Evolutionary conservation across 2,329 filamentous ascomycete species (phyloP), one percentile per base, ranked within the genome.

Genomic region (Alternaria hordeiaustralica): DNA sequence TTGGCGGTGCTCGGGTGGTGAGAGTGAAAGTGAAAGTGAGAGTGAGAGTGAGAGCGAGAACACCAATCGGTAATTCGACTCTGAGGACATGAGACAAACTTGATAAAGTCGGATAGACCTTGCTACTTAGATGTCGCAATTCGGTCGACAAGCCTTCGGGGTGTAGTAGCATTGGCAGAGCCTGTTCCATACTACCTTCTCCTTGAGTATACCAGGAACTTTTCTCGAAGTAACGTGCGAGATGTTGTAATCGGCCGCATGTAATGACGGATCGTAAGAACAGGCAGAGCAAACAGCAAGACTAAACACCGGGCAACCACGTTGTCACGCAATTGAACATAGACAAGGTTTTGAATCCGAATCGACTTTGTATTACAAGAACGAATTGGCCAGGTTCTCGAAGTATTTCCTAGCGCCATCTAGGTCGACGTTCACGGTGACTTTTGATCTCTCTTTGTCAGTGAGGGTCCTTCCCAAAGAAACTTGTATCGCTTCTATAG

Each of bases 401-500:
- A 78, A 79, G 54, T 77, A 78, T 36, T 25, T 63, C 54, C 78
- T 75, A 5, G 72, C 75, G 7, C 67, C 55, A 9, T 59, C 55
- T 36, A 74, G 57, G 8, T 53, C 61, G 20, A 76, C 58, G 33
- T 54, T 71, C 3, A 70, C 25, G 53, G 47, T n/a, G 9, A 66
- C 67, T 53, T 70, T 68, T 10, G 49, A 53, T 28, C 57, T 63
- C 13, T 74, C 73, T 10, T 47, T 59, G 10, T 68, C 67, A 2
- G 64, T 58, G 4, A 73, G 50, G 13, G 67, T 26, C 21, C 60
- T 59, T 4, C 69, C 65, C 3, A 74, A 43, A 4, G 62, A 59
- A 45, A 67, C 57, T 83, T 84, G 26, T 75, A 86, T 30, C 10
- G 64, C 50, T 3, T 73, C 62, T 3, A 69, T n/a, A 6, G 71